Evolutionary conservation across 495 filamentous ascomycete genomes (phyloP), one percentile per base, ranked within the genome.

Genomic region (Penicillium cinerascens): DNA sequence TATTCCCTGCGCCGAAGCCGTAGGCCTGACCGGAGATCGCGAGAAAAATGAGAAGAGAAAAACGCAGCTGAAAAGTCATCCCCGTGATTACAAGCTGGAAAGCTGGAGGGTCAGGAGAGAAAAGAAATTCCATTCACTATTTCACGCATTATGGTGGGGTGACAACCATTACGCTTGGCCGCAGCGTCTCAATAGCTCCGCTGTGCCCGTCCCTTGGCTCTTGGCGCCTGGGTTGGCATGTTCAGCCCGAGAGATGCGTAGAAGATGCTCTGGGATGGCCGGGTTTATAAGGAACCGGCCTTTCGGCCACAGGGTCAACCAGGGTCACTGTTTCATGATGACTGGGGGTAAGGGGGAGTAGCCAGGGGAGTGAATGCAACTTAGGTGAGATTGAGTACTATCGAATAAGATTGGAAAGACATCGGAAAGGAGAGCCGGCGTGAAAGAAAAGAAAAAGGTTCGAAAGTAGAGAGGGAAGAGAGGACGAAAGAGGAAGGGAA

Each of bases 1-100:
- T 92, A 66, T 92, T 93, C 35, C 89, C 90, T 47, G 91, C 91
- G 21, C 91, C 91, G 61, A 96, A 96, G 10, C 87, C 91, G 62
- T 85, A 72, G 2, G 84, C 77, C 13, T 88, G 87, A 36, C 78
- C 72, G 18, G 82, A 78, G 53, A 86, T 70, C 51, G 81, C 72
- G 23, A 92, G 67, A 20, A 89, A 60, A 44, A 88, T 42, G 10
- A 82, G 58, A 23, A 81, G 56, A 45, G 72, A 73, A 22, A 85
- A 66, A 43, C 64, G 53, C 29, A 78, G 44, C 49, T 58, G 65
- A 8, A 60, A 35, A 33, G 63, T 64, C 11, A 57, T 26, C 45
- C 52, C 52, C 66, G 66, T 71, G 52, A n/a, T 58, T 21, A 18
- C 26, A 43, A 43, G 15, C 18, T 15, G 33, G 21, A 25, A 42